Base-by-base conservation (phyloP, 371 early-diverging fungal genomes). In the Mucor racemosus region DNA sequence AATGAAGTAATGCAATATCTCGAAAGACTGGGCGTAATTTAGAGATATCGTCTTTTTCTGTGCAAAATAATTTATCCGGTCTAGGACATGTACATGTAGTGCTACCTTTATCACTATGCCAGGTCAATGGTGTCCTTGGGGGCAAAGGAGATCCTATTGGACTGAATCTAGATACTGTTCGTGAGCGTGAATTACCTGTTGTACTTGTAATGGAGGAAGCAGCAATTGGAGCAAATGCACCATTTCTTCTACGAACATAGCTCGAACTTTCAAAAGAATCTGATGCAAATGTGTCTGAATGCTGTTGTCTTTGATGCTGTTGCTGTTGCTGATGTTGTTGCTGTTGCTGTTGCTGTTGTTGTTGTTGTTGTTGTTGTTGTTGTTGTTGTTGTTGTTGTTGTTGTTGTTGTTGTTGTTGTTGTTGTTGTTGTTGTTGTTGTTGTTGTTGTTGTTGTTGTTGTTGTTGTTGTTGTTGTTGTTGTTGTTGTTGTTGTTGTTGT, bases 1-100 rank as follows among this genome's bases (percentile, higher is more conserved):
- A 76, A 58, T 82, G 79, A 11, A 79, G 64, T 3, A 82, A 53
- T 3, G 67, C 71, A 64, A 73, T 74, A 35, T 66, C 76, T 55
- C 77, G 77, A 9, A 70, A 53, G 7, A 55, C 39, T 3, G 58
- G 38, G 7, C 60, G 46, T 1, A 80, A 57, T 8, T 65, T 60
- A 6, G 71, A 66, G n/a, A 81, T 69, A 0, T 58, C 63, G 31
- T 70, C 72, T 31, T 75, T 75, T 46, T 71, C 69, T 13, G 62
- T 58, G 44, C 62, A 71, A 53, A 81, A 58, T 0, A 76, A 39
- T 1, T 68, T 13, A 41, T 81, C 81, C 0, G 78, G 81, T 53
- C 72, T 65, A 6, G 65, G 46, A 14, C 67, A 42, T 11, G 53
- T 74, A 19, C 72, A 33, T 14, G 66, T 59, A 7, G 61, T 54